Evolutionary conservation across 164 flowering plant species (phyloP).

Genomic region (Santalum album): DNA sequence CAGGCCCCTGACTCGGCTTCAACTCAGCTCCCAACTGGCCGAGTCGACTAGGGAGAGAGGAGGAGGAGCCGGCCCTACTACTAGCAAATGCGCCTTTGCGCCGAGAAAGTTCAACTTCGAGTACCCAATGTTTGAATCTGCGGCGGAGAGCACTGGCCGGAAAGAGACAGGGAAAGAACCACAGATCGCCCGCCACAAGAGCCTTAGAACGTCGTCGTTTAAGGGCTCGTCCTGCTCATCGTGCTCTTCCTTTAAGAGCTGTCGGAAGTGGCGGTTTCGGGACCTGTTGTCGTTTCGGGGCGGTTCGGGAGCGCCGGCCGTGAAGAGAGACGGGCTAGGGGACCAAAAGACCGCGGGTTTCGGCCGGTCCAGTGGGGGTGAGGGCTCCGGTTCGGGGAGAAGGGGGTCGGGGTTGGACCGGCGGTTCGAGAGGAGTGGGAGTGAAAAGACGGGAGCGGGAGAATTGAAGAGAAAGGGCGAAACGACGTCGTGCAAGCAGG

Average conservation of each 20-base stretch:
- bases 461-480: background rate
- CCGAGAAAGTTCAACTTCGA: too few relatives aligned
- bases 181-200: background rate
- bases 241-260: background rate
- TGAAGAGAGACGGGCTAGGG: too few relatives aligned
- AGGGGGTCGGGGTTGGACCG: background rate
- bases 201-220: background rate
- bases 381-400: background rate
- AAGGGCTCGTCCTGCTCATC: background rate
- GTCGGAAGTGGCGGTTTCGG: background rate
- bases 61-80: too few relatives aligned
- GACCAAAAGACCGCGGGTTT: background rate
- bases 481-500: background rate
- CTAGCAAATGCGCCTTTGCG: too few relatives aligned
- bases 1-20: background rate
- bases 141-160: background rate
- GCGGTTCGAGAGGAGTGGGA: background rate
- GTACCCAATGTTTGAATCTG: background rate
- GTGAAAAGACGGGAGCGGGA: background rate
- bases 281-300: background rate
- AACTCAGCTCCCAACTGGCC: background rate
- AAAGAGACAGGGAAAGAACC: background rate
- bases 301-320: background rate
- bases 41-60: background rate
- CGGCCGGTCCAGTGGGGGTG: background rate